Evolutionary conservation across 306 rosid genomes (phyloP).

Genomic region (Hippophae tibetana): DNA sequence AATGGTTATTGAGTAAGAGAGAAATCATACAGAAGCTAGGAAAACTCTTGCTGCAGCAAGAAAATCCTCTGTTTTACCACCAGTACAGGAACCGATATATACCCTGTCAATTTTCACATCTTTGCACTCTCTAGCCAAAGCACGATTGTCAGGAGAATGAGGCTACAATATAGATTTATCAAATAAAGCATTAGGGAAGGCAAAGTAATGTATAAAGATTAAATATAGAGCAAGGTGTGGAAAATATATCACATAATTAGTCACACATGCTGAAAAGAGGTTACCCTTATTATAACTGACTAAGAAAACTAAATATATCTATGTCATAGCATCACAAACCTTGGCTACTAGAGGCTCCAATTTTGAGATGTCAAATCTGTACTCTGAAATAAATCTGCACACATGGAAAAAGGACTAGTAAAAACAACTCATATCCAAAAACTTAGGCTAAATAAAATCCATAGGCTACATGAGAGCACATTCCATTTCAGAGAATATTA

Average conservation of each 20-base stretch:
- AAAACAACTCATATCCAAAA: neutral
- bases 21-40: constrained; percentile 57
- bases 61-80: constrained; percentile 83
- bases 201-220: constrained; percentile 2
- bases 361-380: constrained; percentile 74
- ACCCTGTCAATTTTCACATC: constrained; percentile 91
- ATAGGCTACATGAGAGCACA: too few species aligned
- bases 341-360: constrained; percentile 85
- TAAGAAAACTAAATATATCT: too few species aligned
- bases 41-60: constrained; percentile 78
- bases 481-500: too few species aligned
- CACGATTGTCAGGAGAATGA: constrained; percentile 89
- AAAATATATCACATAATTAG: neutral
- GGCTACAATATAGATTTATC: constrained; percentile 47
- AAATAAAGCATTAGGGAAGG: too few species aligned
- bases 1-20: neutral
- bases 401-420: constrained; percentile 14
- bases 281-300: too few species aligned
- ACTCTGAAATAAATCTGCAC: constrained; percentile 65
- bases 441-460: too few species aligned
- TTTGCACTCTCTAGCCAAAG: constrained; percentile 92
- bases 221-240: neutral
- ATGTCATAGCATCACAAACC: constrained; percentile 29
- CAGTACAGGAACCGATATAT: constrained; percentile 93
- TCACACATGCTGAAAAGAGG: too few species aligned